phyloP scores from a whole-genome alignment of 2,329 filamentous ascomycete species.

The Proliferodiscus dingleyae region DNA sequence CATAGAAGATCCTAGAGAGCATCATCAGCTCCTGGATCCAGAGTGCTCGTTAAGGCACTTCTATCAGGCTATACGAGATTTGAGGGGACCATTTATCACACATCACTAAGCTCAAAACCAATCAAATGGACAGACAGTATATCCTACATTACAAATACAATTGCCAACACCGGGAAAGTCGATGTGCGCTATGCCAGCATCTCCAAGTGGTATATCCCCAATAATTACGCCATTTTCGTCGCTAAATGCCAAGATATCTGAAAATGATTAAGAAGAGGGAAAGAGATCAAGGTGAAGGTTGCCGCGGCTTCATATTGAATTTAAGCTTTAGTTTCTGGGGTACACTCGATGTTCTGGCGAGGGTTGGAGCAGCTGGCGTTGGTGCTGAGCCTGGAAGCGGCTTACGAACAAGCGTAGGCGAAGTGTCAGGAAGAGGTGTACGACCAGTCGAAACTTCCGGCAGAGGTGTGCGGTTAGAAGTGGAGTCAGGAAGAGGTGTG shows the following conservation, averaged over 20 bases:
- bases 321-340: conserved; percentile 13
- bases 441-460: conserved; percentile 1
- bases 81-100: too few species aligned
- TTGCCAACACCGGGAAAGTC: background rate
- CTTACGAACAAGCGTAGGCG: conserved; percentile 2
- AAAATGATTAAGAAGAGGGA: conserved; percentile 4
- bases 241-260: conserved; percentile 22
- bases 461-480: conserved; percentile 5
- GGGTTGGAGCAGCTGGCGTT: background rate
- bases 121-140: too few species aligned
- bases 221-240: conserved; percentile 20
- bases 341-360: conserved; percentile 1
- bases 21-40: too few species aligned
- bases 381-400: conserved; percentile 1
- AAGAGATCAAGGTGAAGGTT: background rate
- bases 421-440: conserved; percentile 4
- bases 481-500: conserved; percentile 14
- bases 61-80: too few species aligned
- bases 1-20: too few species aligned
- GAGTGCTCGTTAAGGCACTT: too few species aligned
- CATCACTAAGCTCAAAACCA: too few species aligned
- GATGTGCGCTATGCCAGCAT: background rate
- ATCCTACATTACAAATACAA: too few species aligned
- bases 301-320: conserved; percentile 4
- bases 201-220: background rate